These are phyloP conservation scores for Hansenula anomala DNA, from an alignment of 1,139 yeast genomes.

Conservation along the genomic window DNA sequence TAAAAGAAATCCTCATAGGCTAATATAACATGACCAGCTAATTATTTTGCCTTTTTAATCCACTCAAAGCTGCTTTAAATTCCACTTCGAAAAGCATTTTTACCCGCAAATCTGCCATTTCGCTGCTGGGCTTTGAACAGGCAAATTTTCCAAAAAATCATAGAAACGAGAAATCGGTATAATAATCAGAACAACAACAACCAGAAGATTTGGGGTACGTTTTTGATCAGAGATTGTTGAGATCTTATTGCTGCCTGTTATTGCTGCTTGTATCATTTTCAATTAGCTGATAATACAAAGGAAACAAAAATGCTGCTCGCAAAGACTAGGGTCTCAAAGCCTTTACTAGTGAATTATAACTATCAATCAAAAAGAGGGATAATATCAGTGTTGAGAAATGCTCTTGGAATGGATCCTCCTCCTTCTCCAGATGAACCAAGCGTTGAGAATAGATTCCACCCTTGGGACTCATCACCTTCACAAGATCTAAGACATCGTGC, in stretches of 20 bases:
- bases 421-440: slow-evolving; percentile 61
- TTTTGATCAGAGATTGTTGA: too few species aligned
- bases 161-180: too few species aligned
- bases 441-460: slow-evolving; percentile 62
- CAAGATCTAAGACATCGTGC: slow-evolving; percentile 89
- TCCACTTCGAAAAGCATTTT: not conserved
- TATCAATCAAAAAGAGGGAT: slow-evolving; percentile 25
- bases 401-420: slow-evolving; percentile 59
- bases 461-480: slow-evolving; percentile 91
- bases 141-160: not conserved
- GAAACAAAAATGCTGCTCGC: not conserved
- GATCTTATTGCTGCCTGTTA: too few species aligned
- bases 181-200: too few species aligned
- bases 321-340: not conserved
- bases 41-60: too few species aligned
- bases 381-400: slow-evolving; percentile 47
- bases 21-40: too few species aligned
- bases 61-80: too few species aligned
- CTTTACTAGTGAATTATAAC: not conserved
- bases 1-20: too few species aligned
- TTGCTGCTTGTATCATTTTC: too few species aligned
- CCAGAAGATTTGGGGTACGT: too few species aligned
- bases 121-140: not conserved
- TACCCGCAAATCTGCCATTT: not conserved
- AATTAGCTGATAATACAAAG: not conserved